These are phyloP conservation scores for Capsicum chinense DNA, from an alignment of 257 asterid genomes.

Conservation along the genomic window DNA sequence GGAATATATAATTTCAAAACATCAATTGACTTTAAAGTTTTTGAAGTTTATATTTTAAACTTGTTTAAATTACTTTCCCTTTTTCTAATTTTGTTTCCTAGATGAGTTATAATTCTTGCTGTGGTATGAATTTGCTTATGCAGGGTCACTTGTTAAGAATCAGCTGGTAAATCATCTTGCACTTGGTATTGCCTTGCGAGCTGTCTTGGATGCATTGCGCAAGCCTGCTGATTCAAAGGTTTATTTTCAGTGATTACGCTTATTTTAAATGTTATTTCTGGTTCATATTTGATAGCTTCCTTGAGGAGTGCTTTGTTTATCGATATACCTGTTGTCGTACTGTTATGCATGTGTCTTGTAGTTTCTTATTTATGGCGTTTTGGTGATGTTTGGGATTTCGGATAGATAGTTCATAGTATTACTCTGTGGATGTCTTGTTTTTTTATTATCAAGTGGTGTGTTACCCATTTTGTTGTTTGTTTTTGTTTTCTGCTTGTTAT, in stretches of 20 bases:
- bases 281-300: conserved; percentile 30
- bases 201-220: conserved; percentile 91
- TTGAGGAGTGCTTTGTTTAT: not conserved
- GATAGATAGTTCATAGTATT: too few species aligned
- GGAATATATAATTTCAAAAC: not conserved
- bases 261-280: conserved; percentile 21
- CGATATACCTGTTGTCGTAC: too few species aligned
- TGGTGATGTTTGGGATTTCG: too few species aligned
- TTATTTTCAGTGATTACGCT: conserved; percentile 30
- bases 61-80: not conserved
- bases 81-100: not conserved
- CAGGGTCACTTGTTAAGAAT: conserved; percentile 93
- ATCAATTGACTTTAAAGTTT: not conserved
- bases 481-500: too few species aligned
- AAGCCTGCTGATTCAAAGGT: conserved; percentile 95
- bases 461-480: too few species aligned
- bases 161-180: conserved; percentile 89
- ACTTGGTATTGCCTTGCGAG: conserved; percentile 95
- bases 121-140: conserved; percentile 29
- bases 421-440: too few species aligned
- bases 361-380: too few species aligned
- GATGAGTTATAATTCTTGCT: not conserved
- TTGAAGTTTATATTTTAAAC: not conserved
- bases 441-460: too few species aligned
- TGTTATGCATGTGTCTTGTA: too few species aligned